phyloP scores from a whole-genome alignment of 2,329 filamentous ascomycete genomes.

The Aspergillus fischeri region DNA sequence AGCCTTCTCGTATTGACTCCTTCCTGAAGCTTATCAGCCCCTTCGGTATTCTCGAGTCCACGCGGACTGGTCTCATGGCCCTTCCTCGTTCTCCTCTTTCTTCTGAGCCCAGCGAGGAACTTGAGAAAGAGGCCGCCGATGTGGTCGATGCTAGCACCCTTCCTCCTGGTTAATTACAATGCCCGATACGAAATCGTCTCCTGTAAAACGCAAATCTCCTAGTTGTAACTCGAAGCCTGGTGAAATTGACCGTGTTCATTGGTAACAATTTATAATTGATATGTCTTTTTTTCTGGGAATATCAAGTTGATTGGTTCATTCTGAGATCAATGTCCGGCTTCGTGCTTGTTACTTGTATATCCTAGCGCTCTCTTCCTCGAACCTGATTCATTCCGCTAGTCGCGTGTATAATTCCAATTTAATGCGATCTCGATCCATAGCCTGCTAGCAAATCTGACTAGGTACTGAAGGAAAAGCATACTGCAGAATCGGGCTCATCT shows the following conservation, averaged over 20 bases:
- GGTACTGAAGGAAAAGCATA: background rate
- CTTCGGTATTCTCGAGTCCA: constrained; percentile 95
- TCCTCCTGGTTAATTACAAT: constrained; percentile 68
- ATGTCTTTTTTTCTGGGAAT: background rate
- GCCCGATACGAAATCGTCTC: constrained; percentile 9
- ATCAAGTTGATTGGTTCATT: background rate
- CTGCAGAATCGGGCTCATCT: background rate
- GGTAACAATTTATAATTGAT: background rate
- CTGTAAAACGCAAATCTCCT: constrained; percentile 19
- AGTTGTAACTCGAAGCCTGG: background rate
- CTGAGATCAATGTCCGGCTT: background rate
- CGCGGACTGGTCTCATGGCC: constrained; percentile 93
- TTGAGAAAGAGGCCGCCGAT: constrained; percentile 85
- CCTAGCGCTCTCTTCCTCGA: background rate
- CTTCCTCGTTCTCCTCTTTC: constrained; percentile 84
- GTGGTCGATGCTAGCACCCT: constrained; percentile 92
- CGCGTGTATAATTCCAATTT: background rate
- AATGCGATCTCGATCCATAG: background rate
- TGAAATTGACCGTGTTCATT: background rate
- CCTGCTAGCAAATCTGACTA: background rate
- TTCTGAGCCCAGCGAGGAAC: constrained; percentile 64
- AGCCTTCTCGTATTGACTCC: constrained; percentile 88
- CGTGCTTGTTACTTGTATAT: background rate
- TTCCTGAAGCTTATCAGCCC: constrained; percentile 94
- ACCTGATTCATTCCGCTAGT: background rate